Conservation (phyloP, 345 rosid species). For the Eucalyptus caleyi region DNA sequence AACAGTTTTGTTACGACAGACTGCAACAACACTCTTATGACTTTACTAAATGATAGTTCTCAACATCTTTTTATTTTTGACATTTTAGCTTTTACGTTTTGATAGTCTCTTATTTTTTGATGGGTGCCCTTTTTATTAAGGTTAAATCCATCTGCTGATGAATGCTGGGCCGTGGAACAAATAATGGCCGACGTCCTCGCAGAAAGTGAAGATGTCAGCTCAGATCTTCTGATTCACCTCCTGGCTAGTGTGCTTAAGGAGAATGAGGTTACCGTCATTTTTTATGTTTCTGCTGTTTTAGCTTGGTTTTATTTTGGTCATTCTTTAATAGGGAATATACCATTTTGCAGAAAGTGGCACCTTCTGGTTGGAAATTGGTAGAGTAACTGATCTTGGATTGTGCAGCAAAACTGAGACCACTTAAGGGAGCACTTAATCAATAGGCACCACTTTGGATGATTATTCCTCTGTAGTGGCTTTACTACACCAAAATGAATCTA, state of each 20-base stretch:
- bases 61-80: neutral
- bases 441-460: no score
- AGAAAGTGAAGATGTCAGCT: slow-evolving; percentile 46
- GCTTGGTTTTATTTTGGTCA: no score
- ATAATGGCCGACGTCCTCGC: slow-evolving; percentile 46
- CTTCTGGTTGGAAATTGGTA: no score
- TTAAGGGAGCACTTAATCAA: no score
- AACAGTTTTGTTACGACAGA: neutral
- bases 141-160: neutral
- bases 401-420: neutral
- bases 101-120: neutral
- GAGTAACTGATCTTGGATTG: no score
- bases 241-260: neutral
- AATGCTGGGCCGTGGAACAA: slow-evolving; percentile 44
- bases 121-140: neutral
- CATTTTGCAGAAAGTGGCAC: no score
- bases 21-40: neutral
- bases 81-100: neutral
- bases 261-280: no score
- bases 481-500: neutral
- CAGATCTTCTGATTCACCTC: slow-evolving; percentile 36
- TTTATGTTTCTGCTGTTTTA: no score
- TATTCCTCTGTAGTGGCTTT: no score
- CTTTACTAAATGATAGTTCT: neutral
- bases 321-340: no score